Base-by-base conservation (phyloP, 2,329 filamentous ascomycete species). In the Pyrenophora tritici-repentis region DNA sequence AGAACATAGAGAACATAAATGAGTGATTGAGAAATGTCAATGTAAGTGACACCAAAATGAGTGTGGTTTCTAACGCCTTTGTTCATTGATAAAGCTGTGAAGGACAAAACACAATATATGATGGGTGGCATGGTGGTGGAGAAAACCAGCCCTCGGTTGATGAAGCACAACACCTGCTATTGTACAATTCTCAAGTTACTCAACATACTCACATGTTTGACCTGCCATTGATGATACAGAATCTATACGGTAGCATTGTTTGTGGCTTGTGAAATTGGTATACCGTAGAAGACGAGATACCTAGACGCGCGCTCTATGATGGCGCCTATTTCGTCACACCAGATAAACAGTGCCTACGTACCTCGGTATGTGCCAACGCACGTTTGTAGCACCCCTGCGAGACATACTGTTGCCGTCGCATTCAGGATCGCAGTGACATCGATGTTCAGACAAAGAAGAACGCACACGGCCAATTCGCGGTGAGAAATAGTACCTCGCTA, bases 21-120 rank as follows among this genome's bases (percentile, higher is more conserved):
- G 26, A 29, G 12, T 44, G 34, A 13, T 22, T 20, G 40, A 26
- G 17, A 50, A 29, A 39, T 24, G 33, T 49, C 33, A 38, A 38
- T n/a, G 17, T 18, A 38, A 22, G 43, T 34, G 8, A 46, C 24
- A 26, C 34, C 32, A 32, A 24, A 24, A 38, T 14, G 24, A 14
- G 18, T 22, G 20, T 46, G 34, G 12, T 39, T 24, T 22, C 16
- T 14, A 5, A 17, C 38, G 13, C 36, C 34, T 39, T 46, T 46
- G 34, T 46, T 9, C 12, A 39, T 38, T 18, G n/a, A 46, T 12
- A 17, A 31, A 46, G 43, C 13, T 26, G 6, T 18, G 14, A 24
- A 32, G 16, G 16, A 12, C 26, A 29, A 9, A 12, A 3, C 10
- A 29, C 10, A 29, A 29, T 10, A 29, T 29, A 29, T 7, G 22